Conservation (phyloP, 1,284 basidiomycete species). For the Coriolopsis trogii region DNA sequence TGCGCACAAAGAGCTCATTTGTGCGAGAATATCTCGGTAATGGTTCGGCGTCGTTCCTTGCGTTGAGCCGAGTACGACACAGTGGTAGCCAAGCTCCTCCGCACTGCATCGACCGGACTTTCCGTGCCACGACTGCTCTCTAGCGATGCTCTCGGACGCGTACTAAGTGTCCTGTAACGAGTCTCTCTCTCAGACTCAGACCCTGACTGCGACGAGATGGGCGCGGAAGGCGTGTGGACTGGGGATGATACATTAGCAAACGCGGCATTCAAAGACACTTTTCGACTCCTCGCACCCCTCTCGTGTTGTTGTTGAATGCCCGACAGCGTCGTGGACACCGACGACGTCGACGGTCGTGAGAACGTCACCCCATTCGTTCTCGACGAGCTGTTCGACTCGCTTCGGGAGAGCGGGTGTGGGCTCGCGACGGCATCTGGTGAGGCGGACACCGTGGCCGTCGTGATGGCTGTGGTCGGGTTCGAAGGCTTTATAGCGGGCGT, state of each 20-base stretch:
- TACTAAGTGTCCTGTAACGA: constrained; percentile 46
- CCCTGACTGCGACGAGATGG: constrained; percentile 43
- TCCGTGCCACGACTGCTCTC: constrained; percentile 43
- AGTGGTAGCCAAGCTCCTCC: constrained; percentile 39
- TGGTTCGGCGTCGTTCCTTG: constrained; percentile 49
- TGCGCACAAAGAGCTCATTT: constrained; percentile 20
- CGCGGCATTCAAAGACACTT: constrained; percentile 37
- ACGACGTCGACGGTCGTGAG: constrained; percentile 58
- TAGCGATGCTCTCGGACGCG: constrained; percentile 48
- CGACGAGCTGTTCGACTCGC: constrained; percentile 46
- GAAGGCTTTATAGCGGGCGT: constrained; percentile 52
- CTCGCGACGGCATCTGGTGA: constrained; percentile 38
- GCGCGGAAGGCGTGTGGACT: constrained; percentile 21
- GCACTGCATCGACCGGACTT: constrained; percentile 25
- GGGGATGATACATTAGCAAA: constrained; percentile 29
- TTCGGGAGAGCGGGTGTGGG: constrained; percentile 45
- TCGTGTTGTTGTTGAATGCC: constrained; percentile 56
- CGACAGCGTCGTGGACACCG: constrained; percentile 50
- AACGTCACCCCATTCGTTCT: constrained; percentile 53
- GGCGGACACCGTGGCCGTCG: constrained; percentile 61
- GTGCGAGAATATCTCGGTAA: constrained; percentile 50
- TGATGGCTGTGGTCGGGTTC: constrained; percentile 70
- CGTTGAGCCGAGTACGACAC: constrained; percentile 39
- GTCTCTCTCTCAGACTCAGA: constrained; percentile 56
- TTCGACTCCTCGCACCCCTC: constrained; percentile 44